A percentile compares a stretch with the other conserved stretches of the same genome.
These are phyloP conservation scores for Ephemerocybe angulata DNA, from an alignment of 768 basidiomycete genomes.

Conservation along the genomic window DNA sequence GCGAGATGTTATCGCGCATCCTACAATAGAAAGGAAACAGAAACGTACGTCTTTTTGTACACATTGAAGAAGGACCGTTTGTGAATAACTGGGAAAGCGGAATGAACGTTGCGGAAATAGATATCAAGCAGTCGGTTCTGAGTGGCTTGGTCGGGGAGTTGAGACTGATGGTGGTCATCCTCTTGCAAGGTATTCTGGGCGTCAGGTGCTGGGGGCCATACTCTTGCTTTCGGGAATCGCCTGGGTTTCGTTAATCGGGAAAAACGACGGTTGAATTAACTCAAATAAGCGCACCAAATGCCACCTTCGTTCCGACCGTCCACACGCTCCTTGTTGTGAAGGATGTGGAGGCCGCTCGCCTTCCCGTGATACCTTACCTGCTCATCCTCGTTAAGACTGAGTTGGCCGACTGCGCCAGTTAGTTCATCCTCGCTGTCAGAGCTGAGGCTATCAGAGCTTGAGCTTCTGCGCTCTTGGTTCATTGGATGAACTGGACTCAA, in stretches of 20 bases:
- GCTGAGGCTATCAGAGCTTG: conserved; percentile 31
- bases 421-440: conserved; percentile 41
- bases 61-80: conserved; percentile 65
- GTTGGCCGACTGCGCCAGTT: conserved; percentile 75
- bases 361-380: conserved; percentile 87
- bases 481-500: conserved; percentile 15
- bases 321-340: conserved; percentile 55
- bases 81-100: conserved; percentile 73
- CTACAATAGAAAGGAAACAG: neutral
- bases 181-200: conserved; percentile 25
- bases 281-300: conserved; percentile 50
- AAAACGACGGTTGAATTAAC: conserved; percentile 2
- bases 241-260: conserved; percentile 28
- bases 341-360: conserved; percentile 73
- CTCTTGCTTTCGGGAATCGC: conserved; percentile 85
- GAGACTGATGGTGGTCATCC: conserved; percentile 34
- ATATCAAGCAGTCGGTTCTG: conserved; percentile 71
- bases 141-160: conserved; percentile 52
- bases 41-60: conserved; percentile 38
- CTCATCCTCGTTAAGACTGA: conserved; percentile 83
- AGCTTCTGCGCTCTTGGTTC: conserved; percentile 25
- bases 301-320: conserved; percentile 72
- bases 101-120: conserved; percentile 82
- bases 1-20: neutral
- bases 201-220: conserved; percentile 69